A percentile compares a stretch with the other conserved stretches of the same genome.
These are phyloP conservation scores for Chondrus crispus DNA, from an alignment of 23 red algal species.

Conservation along the genomic window DNA sequence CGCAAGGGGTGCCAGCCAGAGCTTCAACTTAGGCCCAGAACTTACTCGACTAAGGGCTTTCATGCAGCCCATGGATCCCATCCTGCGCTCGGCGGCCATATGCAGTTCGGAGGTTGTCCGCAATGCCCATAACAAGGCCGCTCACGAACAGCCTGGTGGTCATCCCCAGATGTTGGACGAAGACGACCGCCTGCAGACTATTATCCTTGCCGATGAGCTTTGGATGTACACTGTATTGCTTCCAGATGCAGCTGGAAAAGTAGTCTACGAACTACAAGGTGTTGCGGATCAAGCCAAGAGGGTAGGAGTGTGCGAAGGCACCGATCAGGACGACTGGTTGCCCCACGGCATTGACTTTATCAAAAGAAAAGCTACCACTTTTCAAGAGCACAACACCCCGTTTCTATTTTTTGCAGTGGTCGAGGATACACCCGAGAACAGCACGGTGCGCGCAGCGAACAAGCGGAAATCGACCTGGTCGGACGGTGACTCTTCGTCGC, in stretches of 20 bases:
- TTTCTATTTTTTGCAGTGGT: slow-evolving; percentile 37
- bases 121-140: slow-evolving; percentile 47
- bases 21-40: slow-evolving; percentile 31
- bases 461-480: background rate
- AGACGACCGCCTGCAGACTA: slow-evolving; percentile 31
- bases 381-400: slow-evolving; percentile 37
- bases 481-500: background rate
- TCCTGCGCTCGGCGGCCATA: slow-evolving; percentile 36
- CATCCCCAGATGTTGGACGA: slow-evolving; percentile 42
- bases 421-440: background rate
- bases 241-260: background rate
- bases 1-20: background rate
- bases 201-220: slow-evolving; percentile 30
- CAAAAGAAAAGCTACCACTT: background rate
- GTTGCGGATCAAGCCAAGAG: background rate
- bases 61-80: slow-evolving; percentile 30
- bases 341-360: background rate
- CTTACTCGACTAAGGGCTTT: slow-evolving; percentile 23
- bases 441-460: background rate
- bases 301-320: background rate
- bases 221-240: slow-evolving; percentile 65
- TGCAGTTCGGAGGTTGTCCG: slow-evolving; percentile 51
- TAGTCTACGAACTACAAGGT: slow-evolving; percentile 35
- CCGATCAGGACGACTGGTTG: background rate
- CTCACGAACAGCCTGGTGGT: slow-evolving; percentile 13